These are phyloP conservation scores for Pichia cephalocereana DNA, from an alignment of 805 yeast genomes.

Conservation along the genomic window DNA sequence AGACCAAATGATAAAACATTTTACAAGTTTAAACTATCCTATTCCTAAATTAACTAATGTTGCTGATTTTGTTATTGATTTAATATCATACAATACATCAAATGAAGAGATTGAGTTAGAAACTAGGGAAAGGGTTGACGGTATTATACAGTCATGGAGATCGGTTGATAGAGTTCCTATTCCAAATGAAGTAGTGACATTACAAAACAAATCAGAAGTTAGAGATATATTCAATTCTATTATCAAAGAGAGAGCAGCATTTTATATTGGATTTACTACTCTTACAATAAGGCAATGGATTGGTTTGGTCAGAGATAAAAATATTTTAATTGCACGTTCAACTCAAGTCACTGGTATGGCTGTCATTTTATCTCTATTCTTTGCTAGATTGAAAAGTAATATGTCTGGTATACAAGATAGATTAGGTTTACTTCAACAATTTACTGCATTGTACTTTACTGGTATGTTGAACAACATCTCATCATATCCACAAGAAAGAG, in stretches of 20 bases:
- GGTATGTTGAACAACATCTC: conserved; percentile 77
- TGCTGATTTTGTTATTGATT: conserved; percentile 68
- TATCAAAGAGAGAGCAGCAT: conserved; percentile 24
- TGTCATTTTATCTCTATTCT: conserved; percentile 56
- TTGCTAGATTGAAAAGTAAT: conserved; percentile 45
- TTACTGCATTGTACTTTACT: conserved; percentile 60
- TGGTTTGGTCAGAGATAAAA: conserved; percentile 42
- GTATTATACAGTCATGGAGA: conserved; percentile 32
- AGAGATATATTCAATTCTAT: conserved; percentile 20
- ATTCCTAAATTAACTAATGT: conserved; percentile 57
- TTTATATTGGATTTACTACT: conserved; percentile 27
- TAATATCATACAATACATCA: conserved; percentile 50
- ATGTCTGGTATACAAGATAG: conserved; percentile 52
- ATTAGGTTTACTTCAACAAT: conserved; percentile 68
- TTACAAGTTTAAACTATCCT: conserved; percentile 38
- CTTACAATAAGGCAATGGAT: conserved; percentile 30
- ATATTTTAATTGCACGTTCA: conserved; percentile 54
- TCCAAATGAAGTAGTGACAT: background rate
- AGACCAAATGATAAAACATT: conserved; percentile 35
- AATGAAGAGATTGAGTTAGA: conserved; percentile 30
- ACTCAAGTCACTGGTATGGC: conserved; percentile 59
- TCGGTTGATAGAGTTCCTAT: background rate
- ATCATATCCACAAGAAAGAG: conserved; percentile 63
- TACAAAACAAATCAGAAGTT: conserved; percentile 13
- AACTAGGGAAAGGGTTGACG: conserved; percentile 33